Conservation (phyloP, 1,284 basidiomycete species). For the Ustilago loliicola region DNA sequence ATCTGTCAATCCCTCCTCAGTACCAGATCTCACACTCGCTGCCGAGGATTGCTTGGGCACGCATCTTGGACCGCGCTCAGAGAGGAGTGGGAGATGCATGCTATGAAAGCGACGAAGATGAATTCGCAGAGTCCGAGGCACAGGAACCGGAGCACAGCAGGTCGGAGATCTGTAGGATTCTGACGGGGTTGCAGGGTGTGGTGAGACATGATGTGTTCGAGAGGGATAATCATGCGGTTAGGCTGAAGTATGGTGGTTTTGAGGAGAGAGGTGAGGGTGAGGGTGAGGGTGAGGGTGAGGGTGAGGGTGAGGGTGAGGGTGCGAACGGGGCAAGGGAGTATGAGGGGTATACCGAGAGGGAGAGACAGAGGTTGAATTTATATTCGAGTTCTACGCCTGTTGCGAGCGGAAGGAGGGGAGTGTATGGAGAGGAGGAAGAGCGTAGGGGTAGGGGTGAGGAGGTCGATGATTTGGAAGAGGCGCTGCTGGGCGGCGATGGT, state of each 20-base stretch:
- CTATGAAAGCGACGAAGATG: constrained; percentile 64
- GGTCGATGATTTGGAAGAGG: constrained; percentile 37
- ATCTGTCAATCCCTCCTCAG: constrained; percentile 38
- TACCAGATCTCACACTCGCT: constrained; percentile 36
- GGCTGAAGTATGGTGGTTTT: constrained; percentile 32
- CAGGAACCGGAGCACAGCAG: constrained; percentile 43
- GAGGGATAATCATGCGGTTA: constrained; percentile 32
- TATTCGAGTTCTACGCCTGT: constrained; percentile 33
- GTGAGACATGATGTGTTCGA: constrained; percentile 44
- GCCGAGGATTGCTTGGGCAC: constrained; percentile 55
- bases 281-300: background rate
- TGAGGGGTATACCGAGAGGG: constrained; percentile 8
- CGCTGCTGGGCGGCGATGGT: constrained; percentile 24
- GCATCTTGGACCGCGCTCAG: constrained; percentile 62
- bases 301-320: background rate
- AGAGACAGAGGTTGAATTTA: constrained; percentile 17
- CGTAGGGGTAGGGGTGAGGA: constrained; percentile 11
- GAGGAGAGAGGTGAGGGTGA: constrained; percentile 3
- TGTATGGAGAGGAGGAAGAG: constrained; percentile 16
- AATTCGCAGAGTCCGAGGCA: constrained; percentile 55
- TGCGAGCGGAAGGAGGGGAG: constrained; percentile 2
- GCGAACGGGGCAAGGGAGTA: background rate
- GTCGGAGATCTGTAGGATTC: constrained; percentile 50
- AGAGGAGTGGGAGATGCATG: constrained; percentile 64
- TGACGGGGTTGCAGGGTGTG: constrained; percentile 48